Evolutionary conservation across 139 green algal species (phyloP).

Genomic region (Haematococcus lacustris): DNA sequence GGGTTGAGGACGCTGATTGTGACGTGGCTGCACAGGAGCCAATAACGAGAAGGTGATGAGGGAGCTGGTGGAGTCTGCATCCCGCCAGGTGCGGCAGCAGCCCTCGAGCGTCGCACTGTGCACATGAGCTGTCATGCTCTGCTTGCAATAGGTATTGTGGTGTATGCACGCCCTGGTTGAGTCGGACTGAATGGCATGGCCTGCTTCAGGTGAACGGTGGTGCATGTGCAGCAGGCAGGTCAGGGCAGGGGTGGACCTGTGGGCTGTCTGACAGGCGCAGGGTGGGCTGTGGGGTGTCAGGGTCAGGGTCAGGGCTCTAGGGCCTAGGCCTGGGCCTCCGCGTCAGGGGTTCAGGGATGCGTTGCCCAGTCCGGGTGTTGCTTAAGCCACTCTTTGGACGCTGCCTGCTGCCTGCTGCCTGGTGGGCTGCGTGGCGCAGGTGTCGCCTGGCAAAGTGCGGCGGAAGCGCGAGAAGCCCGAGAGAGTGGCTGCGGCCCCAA

Average conservation of each 20-base stretch:
- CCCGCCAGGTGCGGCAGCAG: conserved; percentile 1
- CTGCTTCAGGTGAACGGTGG: not conserved
- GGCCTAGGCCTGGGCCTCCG: no score
- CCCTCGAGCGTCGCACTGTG: not conserved
- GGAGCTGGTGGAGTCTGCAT: conserved; percentile 22
- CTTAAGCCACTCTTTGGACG: no score
- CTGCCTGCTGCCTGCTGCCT: no score
- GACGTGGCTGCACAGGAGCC: conserved; percentile 1
- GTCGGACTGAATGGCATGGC: not conserved
- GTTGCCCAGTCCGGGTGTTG: no score
- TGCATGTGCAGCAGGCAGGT: no score
- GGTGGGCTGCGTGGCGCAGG: no score
- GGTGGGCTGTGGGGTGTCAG: no score
- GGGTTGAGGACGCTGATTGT: not conserved
- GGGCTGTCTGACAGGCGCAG: no score
- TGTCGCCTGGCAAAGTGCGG: conserved; percentile 31
- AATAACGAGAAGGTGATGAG: conserved; percentile 22
- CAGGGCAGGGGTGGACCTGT: no score
- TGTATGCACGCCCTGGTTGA: not conserved
- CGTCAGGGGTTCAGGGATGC: no score
- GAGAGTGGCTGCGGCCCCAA: not conserved
- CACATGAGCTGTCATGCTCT: not conserved
- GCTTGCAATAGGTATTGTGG: not conserved
- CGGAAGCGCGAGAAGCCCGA: conserved; percentile 12
- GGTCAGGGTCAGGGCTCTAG: no score